Conservation (phyloP, 2,329 filamentous ascomycete species). For the Colletotrichum salicis region DNA sequence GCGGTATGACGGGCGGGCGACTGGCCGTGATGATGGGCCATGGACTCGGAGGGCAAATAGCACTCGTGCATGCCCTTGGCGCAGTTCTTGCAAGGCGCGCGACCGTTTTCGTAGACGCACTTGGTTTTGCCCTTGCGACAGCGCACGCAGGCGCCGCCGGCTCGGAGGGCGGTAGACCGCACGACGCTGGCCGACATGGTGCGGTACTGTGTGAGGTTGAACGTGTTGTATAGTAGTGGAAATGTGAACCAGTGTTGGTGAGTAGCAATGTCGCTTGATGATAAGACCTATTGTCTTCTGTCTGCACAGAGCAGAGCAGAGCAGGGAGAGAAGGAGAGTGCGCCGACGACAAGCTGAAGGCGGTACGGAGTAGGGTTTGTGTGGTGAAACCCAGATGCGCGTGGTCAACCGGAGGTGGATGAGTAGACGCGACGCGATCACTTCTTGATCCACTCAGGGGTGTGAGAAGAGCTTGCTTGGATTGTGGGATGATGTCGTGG, state of each 20-base stretch:
- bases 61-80: conserved; percentile 73
- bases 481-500: not conserved
- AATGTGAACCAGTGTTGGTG: not conserved
- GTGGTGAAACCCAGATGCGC: not conserved
- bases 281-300: not conserved
- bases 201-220: not conserved
- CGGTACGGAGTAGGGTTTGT: not conserved
- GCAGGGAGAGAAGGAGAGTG: not conserved
- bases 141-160: conserved; percentile 70
- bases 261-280: not conserved
- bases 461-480: not conserved
- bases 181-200: conserved; percentile 60
- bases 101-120: conserved; percentile 71
- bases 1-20: conserved; percentile 62
- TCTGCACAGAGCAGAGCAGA: not conserved
- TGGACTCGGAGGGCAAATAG: conserved; percentile 69
- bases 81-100: conserved; percentile 72
- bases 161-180: conserved; percentile 68
- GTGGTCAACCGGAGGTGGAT: not conserved
- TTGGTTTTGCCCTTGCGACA: conserved; percentile 74
- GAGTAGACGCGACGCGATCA: conserved; percentile 23
- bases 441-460: not conserved
- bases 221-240: not conserved
- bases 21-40: conserved; percentile 69
- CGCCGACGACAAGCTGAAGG: conserved; percentile 4